phyloP scores from a whole-genome alignment of 139 green algal genomes.

The Edaphochlamys debaryana region DNA sequence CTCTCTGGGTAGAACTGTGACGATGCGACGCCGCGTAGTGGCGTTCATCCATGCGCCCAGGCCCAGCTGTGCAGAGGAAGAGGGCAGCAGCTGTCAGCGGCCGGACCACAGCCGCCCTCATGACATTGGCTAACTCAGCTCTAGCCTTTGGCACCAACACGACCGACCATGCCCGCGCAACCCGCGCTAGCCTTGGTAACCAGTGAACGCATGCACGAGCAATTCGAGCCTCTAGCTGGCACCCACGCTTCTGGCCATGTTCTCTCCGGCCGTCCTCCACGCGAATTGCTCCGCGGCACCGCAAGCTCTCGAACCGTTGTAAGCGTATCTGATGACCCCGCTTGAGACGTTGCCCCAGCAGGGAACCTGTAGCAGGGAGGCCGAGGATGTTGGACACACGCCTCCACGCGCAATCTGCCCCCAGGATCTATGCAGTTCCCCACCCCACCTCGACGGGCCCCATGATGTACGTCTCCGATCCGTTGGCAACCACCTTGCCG shows the following conservation, averaged over 20 bases:
- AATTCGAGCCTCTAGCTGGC: too few species aligned
- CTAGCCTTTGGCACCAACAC: neutral
- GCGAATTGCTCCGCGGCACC: slow-evolving; percentile 28
- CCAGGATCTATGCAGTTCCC: neutral
- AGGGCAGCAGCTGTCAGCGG: too few species aligned
- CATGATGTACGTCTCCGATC: neutral
- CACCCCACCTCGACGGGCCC: neutral
- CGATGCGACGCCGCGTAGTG: neutral
- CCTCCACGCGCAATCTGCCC: neutral
- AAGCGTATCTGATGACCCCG: neutral
- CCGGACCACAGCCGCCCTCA: too few species aligned
- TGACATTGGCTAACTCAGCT: neutral
- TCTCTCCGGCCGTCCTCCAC: neutral
- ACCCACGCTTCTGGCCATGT: neutral
- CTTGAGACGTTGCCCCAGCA: neutral
- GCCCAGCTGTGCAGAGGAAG: neutral
- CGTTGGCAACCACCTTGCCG: slow-evolving; percentile 4
- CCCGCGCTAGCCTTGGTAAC: too few species aligned
- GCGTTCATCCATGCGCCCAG: neutral
- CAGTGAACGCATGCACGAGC: too few species aligned
- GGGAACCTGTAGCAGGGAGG: neutral
- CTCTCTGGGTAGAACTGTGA: neutral
- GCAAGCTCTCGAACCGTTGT: neutral
- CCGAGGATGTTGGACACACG: neutral
- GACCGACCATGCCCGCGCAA: too few species aligned